These are phyloP conservation scores for Colletotrichum sp. DNA, from an alignment of 2,329 filamentous ascomycete genomes.

Conservation along the genomic window DNA sequence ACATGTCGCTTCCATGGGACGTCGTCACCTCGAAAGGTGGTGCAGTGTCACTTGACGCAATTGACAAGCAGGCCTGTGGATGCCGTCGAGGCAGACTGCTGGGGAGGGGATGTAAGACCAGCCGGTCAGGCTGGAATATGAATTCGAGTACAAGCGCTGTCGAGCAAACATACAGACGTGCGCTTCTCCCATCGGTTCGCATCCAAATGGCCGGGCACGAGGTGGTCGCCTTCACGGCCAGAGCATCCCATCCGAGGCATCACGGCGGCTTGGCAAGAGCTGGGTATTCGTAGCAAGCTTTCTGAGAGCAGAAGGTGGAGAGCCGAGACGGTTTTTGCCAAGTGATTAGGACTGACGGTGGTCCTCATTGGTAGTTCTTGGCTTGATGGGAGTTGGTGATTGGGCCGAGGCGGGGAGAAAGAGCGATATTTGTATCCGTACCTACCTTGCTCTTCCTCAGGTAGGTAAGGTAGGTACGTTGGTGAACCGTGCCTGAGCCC, in stretches of 20 bases:
- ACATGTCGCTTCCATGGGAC: neutral
- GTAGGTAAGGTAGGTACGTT: neutral
- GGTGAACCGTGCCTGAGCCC: neutral
- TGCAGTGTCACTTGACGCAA: neutral
- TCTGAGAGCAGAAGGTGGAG: conserved; percentile 19
- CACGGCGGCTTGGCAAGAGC: conserved; percentile 13
- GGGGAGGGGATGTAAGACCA: neutral
- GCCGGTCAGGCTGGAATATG: neutral
- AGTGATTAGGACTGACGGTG: conserved; percentile 3
- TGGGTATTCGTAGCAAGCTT: neutral
- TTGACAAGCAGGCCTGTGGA: neutral
- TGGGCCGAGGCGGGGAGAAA: neutral
- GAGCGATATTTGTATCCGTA: conserved; percentile 5
- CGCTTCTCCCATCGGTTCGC: neutral
- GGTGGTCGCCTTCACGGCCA: neutral
- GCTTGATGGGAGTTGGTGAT: neutral
- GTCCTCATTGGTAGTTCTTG: neutral
- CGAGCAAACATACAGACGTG: neutral
- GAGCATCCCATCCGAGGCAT: conserved; percentile 9
- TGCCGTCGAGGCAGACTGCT: neutral
- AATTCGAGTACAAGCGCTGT: neutral
- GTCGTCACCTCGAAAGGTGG: neutral
- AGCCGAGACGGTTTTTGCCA: neutral
- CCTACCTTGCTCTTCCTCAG: neutral
- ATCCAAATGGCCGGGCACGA: neutral